These are phyloP conservation scores for Paraleonurus japonicus DNA, from an alignment of 257 asterid genomes.

Conservation along the genomic window DNA sequence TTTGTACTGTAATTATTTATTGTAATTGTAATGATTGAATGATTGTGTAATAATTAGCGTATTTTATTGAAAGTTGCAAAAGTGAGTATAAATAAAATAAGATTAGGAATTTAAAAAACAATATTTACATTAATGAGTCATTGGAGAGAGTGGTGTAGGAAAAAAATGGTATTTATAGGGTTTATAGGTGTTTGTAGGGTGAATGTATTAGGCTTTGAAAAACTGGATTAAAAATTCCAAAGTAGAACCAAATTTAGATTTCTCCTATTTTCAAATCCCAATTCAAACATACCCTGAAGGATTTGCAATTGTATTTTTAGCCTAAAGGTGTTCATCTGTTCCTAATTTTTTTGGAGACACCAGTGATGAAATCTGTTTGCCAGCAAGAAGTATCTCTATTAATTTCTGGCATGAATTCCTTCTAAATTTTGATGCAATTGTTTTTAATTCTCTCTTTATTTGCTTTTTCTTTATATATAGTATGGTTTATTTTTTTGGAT, in stretches of 20 bases:
- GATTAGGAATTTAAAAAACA: background rate
- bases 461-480: background rate
- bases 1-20: no score
- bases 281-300: background rate
- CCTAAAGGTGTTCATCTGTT: background rate
- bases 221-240: background rate
- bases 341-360: background rate
- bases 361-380: background rate
- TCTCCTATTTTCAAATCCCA: background rate
- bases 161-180: no score
- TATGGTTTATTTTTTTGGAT: background rate
- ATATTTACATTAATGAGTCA: background rate
- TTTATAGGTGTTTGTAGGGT: background rate
- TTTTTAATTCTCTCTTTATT: background rate
- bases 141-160: background rate
- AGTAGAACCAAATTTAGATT: background rate
- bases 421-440: background rate
- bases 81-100: background rate
- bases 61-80: background rate
- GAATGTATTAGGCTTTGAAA: background rate
- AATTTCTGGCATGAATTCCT: conserved; percentile 1
- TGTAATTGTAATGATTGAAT: background rate
- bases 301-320: background rate
- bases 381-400: background rate
- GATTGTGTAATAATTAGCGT: background rate